Evolutionary conservation across 2,329 filamentous ascomycete genomes (phyloP).

Genomic region (Ceratocystis alfenasii): DNA sequence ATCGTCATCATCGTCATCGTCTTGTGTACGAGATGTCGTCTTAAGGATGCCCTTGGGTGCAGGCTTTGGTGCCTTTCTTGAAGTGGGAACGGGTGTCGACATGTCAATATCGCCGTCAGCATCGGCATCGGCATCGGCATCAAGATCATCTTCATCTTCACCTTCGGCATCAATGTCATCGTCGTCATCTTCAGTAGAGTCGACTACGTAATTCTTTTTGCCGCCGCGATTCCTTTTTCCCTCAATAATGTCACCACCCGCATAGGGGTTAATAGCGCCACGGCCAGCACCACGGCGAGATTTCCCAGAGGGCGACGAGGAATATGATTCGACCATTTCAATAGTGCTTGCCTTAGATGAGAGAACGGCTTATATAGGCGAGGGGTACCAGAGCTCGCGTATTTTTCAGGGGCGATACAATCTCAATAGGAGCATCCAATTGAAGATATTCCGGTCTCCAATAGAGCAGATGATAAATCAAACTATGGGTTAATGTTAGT

Average conservation of each 20-base stretch:
- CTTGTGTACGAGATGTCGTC: conserved; percentile 24
- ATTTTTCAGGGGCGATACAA: neutral
- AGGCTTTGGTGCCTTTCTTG: conserved; percentile 20
- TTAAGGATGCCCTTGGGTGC: conserved; percentile 24
- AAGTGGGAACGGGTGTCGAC: conserved; percentile 29
- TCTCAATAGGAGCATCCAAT: neutral
- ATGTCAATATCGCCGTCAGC: conserved; percentile 41
- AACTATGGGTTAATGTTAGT: neutral
- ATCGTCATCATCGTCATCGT: conserved; percentile 35
- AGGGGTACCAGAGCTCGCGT: neutral
- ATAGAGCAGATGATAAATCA: neutral
- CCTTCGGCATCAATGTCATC: conserved; percentile 32
- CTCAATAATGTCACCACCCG: conserved; percentile 37
- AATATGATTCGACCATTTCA: conserved; percentile 10
- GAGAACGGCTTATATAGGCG: neutral
- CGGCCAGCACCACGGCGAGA: conserved; percentile 31
- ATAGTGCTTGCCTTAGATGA: neutral
- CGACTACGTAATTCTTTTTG: conserved; percentile 50
- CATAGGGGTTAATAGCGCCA: conserved; percentile 20
- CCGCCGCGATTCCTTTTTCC: conserved; percentile 43
- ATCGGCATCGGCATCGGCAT: conserved; percentile 32
- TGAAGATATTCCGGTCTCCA: neutral
- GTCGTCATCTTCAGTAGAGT: conserved; percentile 40
- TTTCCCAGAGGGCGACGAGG: conserved; percentile 28
- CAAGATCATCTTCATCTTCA: conserved; percentile 30